These are phyloP conservation scores for Immersiporthe knoxdaviesiana DNA, from an alignment of 2,329 filamentous ascomycete genomes.

Conservation along the genomic window DNA sequence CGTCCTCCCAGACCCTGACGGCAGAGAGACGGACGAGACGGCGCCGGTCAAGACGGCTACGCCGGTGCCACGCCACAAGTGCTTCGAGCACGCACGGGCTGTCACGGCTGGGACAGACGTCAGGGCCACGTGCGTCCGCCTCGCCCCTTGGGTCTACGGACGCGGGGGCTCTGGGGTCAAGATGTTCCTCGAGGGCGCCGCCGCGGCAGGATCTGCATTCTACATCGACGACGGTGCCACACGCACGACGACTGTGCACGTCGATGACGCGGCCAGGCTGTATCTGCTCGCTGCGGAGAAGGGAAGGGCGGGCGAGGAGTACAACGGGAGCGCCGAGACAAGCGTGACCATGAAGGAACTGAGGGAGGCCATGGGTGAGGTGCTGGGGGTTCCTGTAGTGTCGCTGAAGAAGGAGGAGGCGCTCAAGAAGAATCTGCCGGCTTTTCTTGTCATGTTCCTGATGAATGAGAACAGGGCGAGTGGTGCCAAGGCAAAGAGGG, in stretches of 20 bases:
- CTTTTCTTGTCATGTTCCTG: constrained; percentile 42
- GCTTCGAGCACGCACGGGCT: constrained; percentile 39
- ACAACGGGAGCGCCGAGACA: constrained; percentile 21
- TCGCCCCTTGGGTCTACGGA: constrained; percentile 51
- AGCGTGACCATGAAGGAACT: constrained; percentile 20
- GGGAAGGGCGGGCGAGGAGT: constrained; percentile 20
- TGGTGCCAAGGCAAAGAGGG: constrained; percentile 41
- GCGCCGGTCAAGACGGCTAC: constrained; percentile 25
- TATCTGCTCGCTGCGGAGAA: constrained; percentile 24
- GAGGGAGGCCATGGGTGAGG: constrained; percentile 32
- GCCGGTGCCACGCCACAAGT: constrained; percentile 33
- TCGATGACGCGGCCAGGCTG: constrained; percentile 27
- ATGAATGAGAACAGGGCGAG: constrained; percentile 40
- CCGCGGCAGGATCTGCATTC: not conserved
- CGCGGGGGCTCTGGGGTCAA: constrained; percentile 43
- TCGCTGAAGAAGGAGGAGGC: constrained; percentile 36
- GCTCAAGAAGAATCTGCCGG: constrained; percentile 32
- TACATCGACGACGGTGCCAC: constrained; percentile 20
- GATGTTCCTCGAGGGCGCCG: constrained; percentile 40
- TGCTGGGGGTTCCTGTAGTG: constrained; percentile 33
- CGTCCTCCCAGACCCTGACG: constrained; percentile 27
- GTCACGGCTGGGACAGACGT: constrained; percentile 38
- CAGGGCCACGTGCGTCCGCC: constrained; percentile 41
- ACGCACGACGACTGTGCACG: constrained; percentile 27
- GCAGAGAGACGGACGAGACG: constrained; percentile 36